A percentile compares a stretch with the other conserved stretches of the same genome.
Evolutionary conservation across 2,329 filamentous ascomycete species (phyloP).

Genomic region (Fusarium begoniae): DNA sequence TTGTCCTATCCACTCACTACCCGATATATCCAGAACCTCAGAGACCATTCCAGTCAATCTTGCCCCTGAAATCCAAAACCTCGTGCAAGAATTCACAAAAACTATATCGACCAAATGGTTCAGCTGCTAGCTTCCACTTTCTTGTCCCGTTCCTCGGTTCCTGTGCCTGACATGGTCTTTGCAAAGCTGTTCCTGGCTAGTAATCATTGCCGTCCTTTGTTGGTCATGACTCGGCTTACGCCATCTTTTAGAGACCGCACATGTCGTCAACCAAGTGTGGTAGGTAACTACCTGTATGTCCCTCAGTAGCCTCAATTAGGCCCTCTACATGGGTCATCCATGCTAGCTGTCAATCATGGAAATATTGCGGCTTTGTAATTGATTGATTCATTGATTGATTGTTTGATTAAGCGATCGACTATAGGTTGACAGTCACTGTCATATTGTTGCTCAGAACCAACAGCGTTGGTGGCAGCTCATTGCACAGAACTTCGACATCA

Average conservation of each 20-base stretch:
- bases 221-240: constrained; percentile 29
- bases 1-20: background rate
- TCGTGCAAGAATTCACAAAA: constrained; percentile 22
- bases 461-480: constrained; percentile 77
- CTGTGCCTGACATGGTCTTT: constrained; percentile 17
- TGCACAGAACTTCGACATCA: constrained; percentile 81
- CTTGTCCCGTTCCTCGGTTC: constrained; percentile 5
- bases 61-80: constrained; percentile 31
- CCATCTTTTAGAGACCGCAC: constrained; percentile 12
- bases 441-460: constrained; percentile 89
- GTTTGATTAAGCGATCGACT: constrained; percentile 13
- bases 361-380: constrained; percentile 27
- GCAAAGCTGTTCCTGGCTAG: constrained; percentile 33
- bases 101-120: constrained; percentile 23
- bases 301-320: constrained; percentile 5
- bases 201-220: constrained; percentile 27
- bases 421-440: constrained; percentile 84
- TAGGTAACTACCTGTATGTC: background rate
- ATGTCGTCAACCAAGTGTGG: background rate
- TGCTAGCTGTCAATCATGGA: constrained; percentile 29
- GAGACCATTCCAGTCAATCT: constrained; percentile 27
- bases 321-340: background rate
- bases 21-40: constrained; percentile 11
- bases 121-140: background rate
- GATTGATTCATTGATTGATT: constrained; percentile 8